Evolutionary conservation across 306 rosid genomes (phyloP), one percentile per base, ranked within the genome.

Genomic region (Sicyos baderoa): DNA sequence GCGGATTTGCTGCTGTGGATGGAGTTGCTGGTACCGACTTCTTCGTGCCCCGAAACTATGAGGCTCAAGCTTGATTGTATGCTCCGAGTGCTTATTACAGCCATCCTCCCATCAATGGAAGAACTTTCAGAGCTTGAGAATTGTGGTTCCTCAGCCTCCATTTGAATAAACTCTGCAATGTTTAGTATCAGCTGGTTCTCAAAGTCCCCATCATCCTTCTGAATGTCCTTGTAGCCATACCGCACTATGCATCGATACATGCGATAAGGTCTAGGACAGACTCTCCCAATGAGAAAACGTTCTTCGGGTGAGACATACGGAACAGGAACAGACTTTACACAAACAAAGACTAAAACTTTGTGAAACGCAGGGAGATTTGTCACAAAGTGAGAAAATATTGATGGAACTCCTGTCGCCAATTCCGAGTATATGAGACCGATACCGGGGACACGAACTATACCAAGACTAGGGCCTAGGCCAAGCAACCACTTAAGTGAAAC

Each of bases 301-400:
- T 90, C 96, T 74, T 90, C 96, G 0, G 95, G 86, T 5, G 91
- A 82, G 78, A 90, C 96, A 73, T 84, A 79, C 7, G 96, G 96
- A 72, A 90, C 91, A 23, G 89, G 95, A 35, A 90, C 96, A 70
- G 96, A 90, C 71, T 90, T 90, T 35, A 90, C 86, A 66, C 96
- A 90, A 57, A 90, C 91, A 70, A 90, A 90, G 68, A 87, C 91
- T 59, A 90, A 67, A 60, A 90, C 96, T 7, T 82, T 82, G 85
- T 90, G 96, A 79, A 90, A 90, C 4, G 96, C 96, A 35, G 96
- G 96, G 68, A 90, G 95, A 74, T 90, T 90, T 54, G 96, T 90
- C 13, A 90, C 95, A 59, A 90, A 90, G 83, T 90, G 96, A 64
- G 96, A 87, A 74, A 90, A 90, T 86, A 90, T 90, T 47, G 95